Percentiles rank a stretch among this genome's conserved stretches.
Conservation (phyloP, 306 rosid species). For the Bauhinia variegata region DNA sequence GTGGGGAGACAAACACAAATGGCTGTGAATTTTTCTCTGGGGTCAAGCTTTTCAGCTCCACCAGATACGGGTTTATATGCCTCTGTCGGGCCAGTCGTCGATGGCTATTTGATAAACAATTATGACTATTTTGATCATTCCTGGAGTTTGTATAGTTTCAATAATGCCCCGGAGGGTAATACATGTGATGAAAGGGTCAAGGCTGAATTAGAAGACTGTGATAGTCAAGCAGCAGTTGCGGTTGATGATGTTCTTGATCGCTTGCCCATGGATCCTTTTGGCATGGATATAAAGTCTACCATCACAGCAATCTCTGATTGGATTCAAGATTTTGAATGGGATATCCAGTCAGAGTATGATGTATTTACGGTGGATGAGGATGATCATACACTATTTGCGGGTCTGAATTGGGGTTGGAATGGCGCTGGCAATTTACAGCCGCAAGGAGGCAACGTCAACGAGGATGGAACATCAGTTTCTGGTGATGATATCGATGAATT, state of each 20-base stretch:
- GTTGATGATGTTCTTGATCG: slow-evolving; percentile 56
- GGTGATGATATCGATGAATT: slow-evolving; percentile 40
- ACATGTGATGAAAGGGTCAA: slow-evolving; percentile 24
- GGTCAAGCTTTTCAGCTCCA: slow-evolving; percentile 23
- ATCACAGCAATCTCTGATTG: too few species aligned
- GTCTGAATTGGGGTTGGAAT: slow-evolving; percentile 54
- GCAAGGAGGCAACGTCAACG: slow-evolving; percentile 17
- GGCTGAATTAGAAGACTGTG: slow-evolving; percentile 33
- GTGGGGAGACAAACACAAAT: slow-evolving; percentile 11
- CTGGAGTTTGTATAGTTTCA: slow-evolving; percentile 31
- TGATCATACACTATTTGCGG: too few species aligned
- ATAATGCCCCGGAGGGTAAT: slow-evolving; percentile 31
- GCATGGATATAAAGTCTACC: slow-evolving; percentile 56
- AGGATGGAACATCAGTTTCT: slow-evolving; percentile 36
- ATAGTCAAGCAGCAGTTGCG: slow-evolving; percentile 24
- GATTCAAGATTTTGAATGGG: slow-evolving; percentile 49
- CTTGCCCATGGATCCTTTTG: slow-evolving; percentile 77
- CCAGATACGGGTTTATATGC: slow-evolving; percentile 33
- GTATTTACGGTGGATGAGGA: slow-evolving; percentile 45
- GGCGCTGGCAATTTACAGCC: slow-evolving; percentile 43
- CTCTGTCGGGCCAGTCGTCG: too few species aligned
- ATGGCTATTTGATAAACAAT: slow-evolving; percentile 27
- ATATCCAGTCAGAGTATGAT: slow-evolving; percentile 34
- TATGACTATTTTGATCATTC: slow-evolving; percentile 21
- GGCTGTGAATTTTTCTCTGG: slow-evolving; percentile 43